A percentile compares a stretch with the other conserved stretches of the same genome.
phyloP scores from a whole-genome alignment of 306 rosid genomes.

The Morella rubra region DNA sequence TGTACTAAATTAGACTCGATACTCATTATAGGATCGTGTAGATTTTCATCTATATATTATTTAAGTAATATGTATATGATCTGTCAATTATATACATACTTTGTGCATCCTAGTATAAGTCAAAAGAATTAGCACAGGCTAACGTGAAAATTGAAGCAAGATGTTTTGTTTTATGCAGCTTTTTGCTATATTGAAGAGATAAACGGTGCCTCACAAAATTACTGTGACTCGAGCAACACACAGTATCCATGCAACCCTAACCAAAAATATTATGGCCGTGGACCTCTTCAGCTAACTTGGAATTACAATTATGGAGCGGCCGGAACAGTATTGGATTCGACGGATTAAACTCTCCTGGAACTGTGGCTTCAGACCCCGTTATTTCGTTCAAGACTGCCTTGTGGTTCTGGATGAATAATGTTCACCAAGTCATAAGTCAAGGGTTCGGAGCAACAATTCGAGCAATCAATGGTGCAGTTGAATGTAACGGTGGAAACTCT shows the following conservation, averaged over 20 bases:
- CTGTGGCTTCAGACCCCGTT: constrained; percentile 10
- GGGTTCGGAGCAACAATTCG: background rate
- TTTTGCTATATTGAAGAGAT: background rate
- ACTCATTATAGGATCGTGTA: too few relatives aligned
- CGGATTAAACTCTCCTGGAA: constrained; percentile 24
- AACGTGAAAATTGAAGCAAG: constrained; percentile 26
- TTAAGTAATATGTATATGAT: too few relatives aligned
- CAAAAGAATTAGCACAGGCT: too few relatives aligned
- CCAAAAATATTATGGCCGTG: constrained; percentile 27
- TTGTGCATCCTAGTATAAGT: too few relatives aligned
- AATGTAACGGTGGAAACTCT: background rate
- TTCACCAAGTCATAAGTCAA: background rate
- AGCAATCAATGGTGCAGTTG: background rate
- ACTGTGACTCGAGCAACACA: background rate
- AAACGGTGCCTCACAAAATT: background rate
- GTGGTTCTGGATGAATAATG: background rate
- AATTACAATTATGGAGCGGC: constrained; percentile 34
- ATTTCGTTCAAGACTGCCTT: constrained; percentile 20
- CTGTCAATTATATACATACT: too few relatives aligned
- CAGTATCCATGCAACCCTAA: constrained; percentile 17
- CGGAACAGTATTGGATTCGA: constrained; percentile 16
- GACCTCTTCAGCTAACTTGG: constrained; percentile 33
- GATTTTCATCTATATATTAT: too few relatives aligned
- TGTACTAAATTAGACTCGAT: too few relatives aligned
- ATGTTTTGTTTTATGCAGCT: background rate